Conservation (phyloP, 2,329 filamentous ascomycete genomes). For the Fusarium aywerte region DNA sequence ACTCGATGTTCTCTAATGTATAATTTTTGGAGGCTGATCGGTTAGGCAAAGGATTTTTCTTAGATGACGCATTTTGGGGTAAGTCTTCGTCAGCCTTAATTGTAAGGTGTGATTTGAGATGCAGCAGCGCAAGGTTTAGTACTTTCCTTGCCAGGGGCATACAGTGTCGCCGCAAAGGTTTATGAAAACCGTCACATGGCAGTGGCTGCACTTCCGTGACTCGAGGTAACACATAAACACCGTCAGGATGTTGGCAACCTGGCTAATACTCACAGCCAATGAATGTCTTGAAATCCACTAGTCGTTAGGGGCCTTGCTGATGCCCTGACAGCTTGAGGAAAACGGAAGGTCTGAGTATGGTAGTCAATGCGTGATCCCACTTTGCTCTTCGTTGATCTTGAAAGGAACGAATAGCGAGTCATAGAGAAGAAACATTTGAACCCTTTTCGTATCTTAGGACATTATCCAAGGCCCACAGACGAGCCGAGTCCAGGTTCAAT, state of each 20-base stretch:
- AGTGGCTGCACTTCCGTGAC: constrained; percentile 35
- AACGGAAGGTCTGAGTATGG: constrained; percentile 16
- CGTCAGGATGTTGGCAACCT: constrained; percentile 27
- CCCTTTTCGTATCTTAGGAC: neutral
- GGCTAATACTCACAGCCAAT: constrained; percentile 30
- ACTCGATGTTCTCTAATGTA: neutral
- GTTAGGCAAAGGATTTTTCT: constrained; percentile 7
- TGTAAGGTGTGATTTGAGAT: constrained; percentile 30
- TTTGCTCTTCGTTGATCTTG: neutral
- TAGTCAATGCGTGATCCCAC: constrained; percentile 25
- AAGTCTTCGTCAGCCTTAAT: constrained; percentile 28
- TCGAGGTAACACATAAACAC: constrained; percentile 32
- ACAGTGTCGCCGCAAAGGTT: constrained; percentile 15
- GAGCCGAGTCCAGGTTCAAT: constrained; percentile 14
- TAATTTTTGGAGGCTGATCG: constrained; percentile 6
- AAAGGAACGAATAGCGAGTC: constrained; percentile 3
- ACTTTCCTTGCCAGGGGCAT: constrained; percentile 2
- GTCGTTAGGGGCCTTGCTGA: neutral
- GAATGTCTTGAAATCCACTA: constrained; percentile 15
- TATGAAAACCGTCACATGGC: constrained; percentile 34
- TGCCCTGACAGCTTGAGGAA: constrained; percentile 3
- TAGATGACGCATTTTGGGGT: constrained; percentile 21
- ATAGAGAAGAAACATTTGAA: neutral
- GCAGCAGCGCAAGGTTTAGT: constrained; percentile 12
- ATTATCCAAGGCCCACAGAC: constrained; percentile 2